phyloP scores from a whole-genome alignment of 805 yeast species.

The Candida vartiovaarae region DNA sequence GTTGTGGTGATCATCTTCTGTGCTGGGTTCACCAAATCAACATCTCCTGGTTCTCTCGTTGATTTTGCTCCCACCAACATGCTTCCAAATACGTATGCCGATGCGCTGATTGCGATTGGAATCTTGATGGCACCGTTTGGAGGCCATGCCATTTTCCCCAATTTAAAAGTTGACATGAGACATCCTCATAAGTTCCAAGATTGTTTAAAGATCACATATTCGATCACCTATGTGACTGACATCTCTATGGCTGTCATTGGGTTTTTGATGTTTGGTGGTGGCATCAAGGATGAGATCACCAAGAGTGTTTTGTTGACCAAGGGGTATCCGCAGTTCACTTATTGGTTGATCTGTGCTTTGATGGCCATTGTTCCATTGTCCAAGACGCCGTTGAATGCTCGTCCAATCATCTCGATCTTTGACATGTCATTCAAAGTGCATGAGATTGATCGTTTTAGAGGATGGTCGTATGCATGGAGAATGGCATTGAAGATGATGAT shows the following conservation, averaged over 20 bases:
- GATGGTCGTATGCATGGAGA: conserved; percentile 16
- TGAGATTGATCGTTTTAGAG: conserved; percentile 17
- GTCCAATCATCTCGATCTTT: conserved; percentile 70
- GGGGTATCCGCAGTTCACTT: conserved; percentile 62
- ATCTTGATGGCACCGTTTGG: conserved; percentile 78
- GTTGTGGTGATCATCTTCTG: conserved; percentile 51
- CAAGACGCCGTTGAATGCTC: conserved; percentile 74
- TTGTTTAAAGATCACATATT: conserved; percentile 52
- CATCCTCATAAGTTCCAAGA: conserved; percentile 49
- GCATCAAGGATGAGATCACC: conserved; percentile 67
- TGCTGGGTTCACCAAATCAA: conserved; percentile 55
- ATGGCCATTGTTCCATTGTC: conserved; percentile 83
- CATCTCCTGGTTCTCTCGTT: conserved; percentile 69
- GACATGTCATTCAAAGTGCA: conserved; percentile 42
- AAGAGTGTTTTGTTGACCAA: conserved; percentile 58
- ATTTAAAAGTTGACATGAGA: conserved; percentile 64
- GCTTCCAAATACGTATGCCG: conserved; percentile 50
- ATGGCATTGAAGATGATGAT: conserved; percentile 8
- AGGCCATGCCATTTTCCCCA: conserved; percentile 78
- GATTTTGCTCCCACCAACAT: conserved; percentile 57
- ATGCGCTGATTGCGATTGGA: conserved; percentile 55
- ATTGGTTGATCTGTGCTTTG: conserved; percentile 51
- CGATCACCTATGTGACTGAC: conserved; percentile 55
- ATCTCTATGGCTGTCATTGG: conserved; percentile 60
- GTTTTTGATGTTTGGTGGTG: conserved; percentile 73